A percentile compares a stretch with the other conserved stretches of the same genome.
phyloP scores from a whole-genome alignment of 345 rosid species.

The Eutrema heterophyllum region DNA sequence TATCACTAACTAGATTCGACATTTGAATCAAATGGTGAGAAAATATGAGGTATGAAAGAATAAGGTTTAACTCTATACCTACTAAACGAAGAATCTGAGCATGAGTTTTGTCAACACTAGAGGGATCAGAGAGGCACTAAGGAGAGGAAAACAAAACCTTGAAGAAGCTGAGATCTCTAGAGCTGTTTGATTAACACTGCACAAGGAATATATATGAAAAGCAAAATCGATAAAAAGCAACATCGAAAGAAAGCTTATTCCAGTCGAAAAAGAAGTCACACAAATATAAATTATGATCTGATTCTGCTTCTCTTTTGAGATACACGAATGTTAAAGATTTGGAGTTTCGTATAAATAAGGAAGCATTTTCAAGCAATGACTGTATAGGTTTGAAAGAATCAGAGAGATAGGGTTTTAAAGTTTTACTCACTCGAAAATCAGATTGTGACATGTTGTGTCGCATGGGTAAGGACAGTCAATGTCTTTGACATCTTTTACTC shows the following conservation, averaged over 20 bases:
- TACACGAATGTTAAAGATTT: conserved; percentile 4
- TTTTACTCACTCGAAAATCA: conserved; percentile 59
- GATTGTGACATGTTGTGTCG: conserved; percentile 78
- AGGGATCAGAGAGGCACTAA: conserved; percentile 30
- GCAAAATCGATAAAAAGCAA: neutral
- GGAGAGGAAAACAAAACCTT: conserved; percentile 16
- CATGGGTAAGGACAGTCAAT: conserved; percentile 84
- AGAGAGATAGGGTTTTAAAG: neutral
- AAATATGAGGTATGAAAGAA: neutral
- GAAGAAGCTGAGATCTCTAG: conserved; percentile 29
- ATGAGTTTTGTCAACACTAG: conserved; percentile 25
- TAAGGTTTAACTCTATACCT: neutral
- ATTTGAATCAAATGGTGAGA: neutral
- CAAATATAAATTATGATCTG: neutral
- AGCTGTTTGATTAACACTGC: conserved; percentile 27
- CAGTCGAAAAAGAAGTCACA: neutral
- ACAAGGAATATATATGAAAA: conserved; percentile 7
- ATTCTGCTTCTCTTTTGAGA: neutral
- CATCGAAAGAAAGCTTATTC: neutral
- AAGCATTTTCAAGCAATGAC: neutral
- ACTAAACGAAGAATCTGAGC: conserved; percentile 12
- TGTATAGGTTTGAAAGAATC: neutral
- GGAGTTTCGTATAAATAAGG: neutral
- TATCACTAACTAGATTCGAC: conserved; percentile 9
- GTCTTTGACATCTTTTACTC: conserved; percentile 37